A percentile compares a stretch with the other conserved stretches of the same genome.
Conservation (phyloP, 768 basidiomycete genomes). For the Lentinula raphanica region DNA sequence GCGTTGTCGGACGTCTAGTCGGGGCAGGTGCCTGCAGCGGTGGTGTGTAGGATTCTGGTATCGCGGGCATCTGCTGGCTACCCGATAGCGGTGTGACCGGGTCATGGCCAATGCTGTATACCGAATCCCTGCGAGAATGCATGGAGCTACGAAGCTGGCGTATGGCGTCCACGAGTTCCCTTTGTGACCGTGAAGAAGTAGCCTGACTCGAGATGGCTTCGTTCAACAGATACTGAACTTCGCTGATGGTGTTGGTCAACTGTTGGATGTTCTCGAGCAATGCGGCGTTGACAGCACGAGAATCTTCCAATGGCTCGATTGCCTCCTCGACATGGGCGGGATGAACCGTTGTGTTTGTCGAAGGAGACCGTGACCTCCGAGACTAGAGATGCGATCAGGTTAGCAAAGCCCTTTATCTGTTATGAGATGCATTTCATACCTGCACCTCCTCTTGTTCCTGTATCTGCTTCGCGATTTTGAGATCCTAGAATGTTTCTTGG, state of each 20-base stretch:
- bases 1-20: background rate
- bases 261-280: conserved; percentile 1
- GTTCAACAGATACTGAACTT: background rate
- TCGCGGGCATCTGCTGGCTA: background rate
- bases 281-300: background rate
- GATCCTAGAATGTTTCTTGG: conserved; percentile 24
- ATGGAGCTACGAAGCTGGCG: background rate
- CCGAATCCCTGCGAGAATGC: background rate
- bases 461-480: conserved; percentile 36
- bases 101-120: conserved; percentile 2
- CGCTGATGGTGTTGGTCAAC: background rate
- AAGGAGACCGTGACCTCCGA: background rate
- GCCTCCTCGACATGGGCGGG: background rate
- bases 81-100: background rate
- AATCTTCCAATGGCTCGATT: background rate
- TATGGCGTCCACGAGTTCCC: background rate
- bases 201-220: conserved; percentile 1
- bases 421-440: background rate
- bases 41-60: background rate
- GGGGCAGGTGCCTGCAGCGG: conserved; percentile 1
- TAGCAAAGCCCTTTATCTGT: too few species aligned
- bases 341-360: background rate
- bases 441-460: conserved; percentile 9
- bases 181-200: background rate
- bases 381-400: background rate